These are phyloP conservation scores for Platanthera zijinensis DNA, from an alignment of 106 monocot genomes.

Conservation along the genomic window DNA sequence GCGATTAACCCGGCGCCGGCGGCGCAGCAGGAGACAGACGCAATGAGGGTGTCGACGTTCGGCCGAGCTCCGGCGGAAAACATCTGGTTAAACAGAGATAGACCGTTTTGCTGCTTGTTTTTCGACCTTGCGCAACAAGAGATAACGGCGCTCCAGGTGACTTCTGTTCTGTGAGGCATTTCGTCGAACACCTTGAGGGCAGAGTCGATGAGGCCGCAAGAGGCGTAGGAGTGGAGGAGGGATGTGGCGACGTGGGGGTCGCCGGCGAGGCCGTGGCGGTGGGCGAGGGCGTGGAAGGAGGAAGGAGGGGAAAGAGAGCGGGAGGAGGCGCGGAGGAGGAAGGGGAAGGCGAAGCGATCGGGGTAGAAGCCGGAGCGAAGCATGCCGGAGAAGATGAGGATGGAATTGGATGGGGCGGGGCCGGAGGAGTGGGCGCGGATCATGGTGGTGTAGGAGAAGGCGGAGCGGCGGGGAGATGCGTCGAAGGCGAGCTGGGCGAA, in stretches of 20 bases:
- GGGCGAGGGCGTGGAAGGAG: conserved; percentile 2
- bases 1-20: conserved; percentile 16
- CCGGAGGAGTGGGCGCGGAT: conserved; percentile 10
- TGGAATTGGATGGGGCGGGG: not conserved
- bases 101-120: conserved; percentile 11
- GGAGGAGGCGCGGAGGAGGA: conserved; percentile 32
- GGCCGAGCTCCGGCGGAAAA: conserved; percentile 8
- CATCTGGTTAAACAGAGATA: conserved; percentile 16
- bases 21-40: conserved; percentile 29
- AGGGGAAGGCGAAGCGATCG: conserved; percentile 28
- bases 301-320: not conserved
- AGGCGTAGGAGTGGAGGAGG: conserved; percentile 26
- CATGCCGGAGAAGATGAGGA: conserved; percentile 10
- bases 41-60: conserved; percentile 31
- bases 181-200: conserved; percentile 31
- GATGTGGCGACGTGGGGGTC: conserved; percentile 28
- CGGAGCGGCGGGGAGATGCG: conserved; percentile 1
- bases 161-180: conserved; percentile 18
- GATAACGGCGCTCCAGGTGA: conserved; percentile 41
- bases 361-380: conserved; percentile 20
- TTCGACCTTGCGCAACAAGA: conserved; percentile 17
- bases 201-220: conserved; percentile 16
- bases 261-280: conserved; percentile 4
- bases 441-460: conserved; percentile 4
- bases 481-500: conserved; percentile 8